Conservation (phyloP, 116 monocot genomes). For the Dioscorea cayenensis region DNA sequence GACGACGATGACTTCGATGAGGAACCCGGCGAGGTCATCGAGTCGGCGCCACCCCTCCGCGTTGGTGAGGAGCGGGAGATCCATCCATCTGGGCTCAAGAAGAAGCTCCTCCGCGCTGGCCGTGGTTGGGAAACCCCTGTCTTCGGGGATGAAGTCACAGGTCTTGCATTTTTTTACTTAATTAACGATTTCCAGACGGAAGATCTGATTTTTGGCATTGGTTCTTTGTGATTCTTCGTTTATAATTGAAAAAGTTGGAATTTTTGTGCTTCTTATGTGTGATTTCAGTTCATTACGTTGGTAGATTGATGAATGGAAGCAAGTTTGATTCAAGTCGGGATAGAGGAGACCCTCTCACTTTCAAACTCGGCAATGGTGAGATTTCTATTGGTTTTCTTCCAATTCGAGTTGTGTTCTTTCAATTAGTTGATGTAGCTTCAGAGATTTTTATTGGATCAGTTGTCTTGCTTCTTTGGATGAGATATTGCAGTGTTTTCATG, state of each 20-base stretch:
- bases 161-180: conserved; percentile 3
- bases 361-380: conserved; percentile 49
- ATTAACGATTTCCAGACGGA: neutral
- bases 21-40: conserved; percentile 72
- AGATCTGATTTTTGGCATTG: neutral
- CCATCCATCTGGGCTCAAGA: conserved; percentile 34
- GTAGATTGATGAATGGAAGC: conserved; percentile 35
- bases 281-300: conserved; percentile 53
- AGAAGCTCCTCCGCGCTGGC: conserved; percentile 63
- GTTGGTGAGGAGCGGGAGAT: conserved; percentile 67
- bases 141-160: conserved; percentile 56
- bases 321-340: conserved; percentile 50
- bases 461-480: neutral
- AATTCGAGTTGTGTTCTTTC: neutral
- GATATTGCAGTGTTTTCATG: neutral
- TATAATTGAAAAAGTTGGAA: too few relatives aligned
- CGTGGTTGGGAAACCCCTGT: conserved; percentile 43
- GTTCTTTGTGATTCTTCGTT: too few relatives aligned
- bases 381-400: neutral
- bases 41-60: conserved; percentile 57
- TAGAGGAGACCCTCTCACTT: conserved; percentile 39
- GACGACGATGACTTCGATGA: conserved; percentile 30
- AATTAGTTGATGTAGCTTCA: neutral
- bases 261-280: neutral
- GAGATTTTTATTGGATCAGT: neutral